Base-by-base conservation (phyloP, 1,284 basidiomycete species). In the Rhodotorula sp. region DNA sequence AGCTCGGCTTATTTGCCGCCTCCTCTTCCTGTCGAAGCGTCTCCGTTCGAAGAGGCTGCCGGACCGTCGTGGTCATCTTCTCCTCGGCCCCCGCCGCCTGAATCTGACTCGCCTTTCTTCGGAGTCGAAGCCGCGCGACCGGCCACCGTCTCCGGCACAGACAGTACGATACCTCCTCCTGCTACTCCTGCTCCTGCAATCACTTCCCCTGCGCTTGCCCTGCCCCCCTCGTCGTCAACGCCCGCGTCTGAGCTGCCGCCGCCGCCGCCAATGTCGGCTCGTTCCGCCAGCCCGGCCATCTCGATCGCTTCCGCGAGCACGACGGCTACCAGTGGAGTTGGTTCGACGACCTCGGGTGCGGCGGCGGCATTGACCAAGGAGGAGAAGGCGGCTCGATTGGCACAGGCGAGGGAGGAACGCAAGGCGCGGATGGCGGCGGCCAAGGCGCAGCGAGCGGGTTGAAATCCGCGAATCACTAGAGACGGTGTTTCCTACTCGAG, bases 341-440 rank as follows among this genome's bases (percentile, higher is more conserved):
- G 37, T 42, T 42, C 37, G 10, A 14, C 37, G 37, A 42, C 37
- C 10, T 42, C 37, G 10, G 30, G 18, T 22, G 24, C 49, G 51
- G 44, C 18, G 42, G 68, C 64, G 6, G 30, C 53, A 15, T 17
- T 68, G 59, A 70, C 53, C 29, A 72, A 72, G 60, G 73, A 74
- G 60, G 73, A 74, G 53, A 74, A 74, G 62, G 68, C 62, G 67
- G 73, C 69, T 8, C 63, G 67, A 48, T 7, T 74, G 49, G 73
- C 66, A 8, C 48, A 48, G 55, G 70, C 73, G 45, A 62, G 73
- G 59, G 73, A 74, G 60, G 70, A 74, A 57, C 26, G 73, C 46
- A 60, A 64, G 54, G 63, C 59, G 49, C 64, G 73, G 64, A 74
- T 74, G 73, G 73, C 70, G 10, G 64, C 62, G 33, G 64, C 68